These are phyloP conservation scores for Lichtheimia corymbifera DNA, from an alignment of 371 early-diverging fungal genomes.

Conservation along the genomic window DNA sequence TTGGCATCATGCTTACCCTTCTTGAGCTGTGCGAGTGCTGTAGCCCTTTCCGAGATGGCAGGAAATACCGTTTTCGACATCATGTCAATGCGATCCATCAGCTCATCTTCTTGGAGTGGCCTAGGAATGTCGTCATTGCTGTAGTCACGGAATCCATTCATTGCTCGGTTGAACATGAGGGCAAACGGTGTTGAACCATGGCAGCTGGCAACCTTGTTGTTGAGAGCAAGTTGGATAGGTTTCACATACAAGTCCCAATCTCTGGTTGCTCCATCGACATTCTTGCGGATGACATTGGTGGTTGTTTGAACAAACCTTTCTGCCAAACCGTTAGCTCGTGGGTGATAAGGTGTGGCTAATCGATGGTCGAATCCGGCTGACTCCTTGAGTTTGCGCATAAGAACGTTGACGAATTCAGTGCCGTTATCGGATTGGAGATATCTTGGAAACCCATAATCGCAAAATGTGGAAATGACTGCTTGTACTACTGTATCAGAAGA, in stretches of 20 bases:
- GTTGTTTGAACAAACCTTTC: neutral
- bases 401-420: neutral
- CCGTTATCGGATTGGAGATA: slow-evolving; percentile 1
- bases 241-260: neutral
- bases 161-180: slow-evolving; percentile 17
- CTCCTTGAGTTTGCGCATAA: neutral
- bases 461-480: neutral
- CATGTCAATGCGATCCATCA: neutral
- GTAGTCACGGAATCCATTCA: slow-evolving; percentile 12
- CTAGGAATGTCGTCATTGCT: no score
- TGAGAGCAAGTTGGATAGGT: neutral
- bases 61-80: slow-evolving; percentile 23
- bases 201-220: slow-evolving; percentile 3
- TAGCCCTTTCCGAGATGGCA: slow-evolving; percentile 17
- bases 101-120: neutral
- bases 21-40: neutral
- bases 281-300: neutral
- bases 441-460: neutral
- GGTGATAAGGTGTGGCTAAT: neutral
- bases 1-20: neutral
- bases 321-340: neutral
- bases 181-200: slow-evolving; percentile 8
- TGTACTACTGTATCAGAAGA: neutral
- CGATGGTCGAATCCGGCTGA: neutral
- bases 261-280: neutral